Evolutionary conservation across 2,329 filamentous ascomycete genomes (phyloP), one percentile per base, ranked within the genome.

Genomic region (Septoria petroselini): DNA sequence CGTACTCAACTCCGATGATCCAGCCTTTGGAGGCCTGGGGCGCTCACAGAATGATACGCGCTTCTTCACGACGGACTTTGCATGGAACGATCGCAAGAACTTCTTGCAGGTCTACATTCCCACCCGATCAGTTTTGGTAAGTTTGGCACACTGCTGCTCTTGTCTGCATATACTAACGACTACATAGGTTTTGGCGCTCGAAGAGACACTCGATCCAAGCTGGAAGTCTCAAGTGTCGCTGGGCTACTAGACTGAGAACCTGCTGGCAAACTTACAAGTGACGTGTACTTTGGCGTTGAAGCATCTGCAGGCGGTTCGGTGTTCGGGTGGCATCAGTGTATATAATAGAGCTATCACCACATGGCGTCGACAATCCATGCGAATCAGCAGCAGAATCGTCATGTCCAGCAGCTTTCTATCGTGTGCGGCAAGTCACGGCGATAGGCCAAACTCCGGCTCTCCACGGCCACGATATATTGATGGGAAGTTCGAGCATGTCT

Each of bases 61-160:
- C 27, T 97, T 93, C 76, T 96, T 95, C 69, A 97, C 93, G 0
- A 94, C 89, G 4, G 82, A 89, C 11, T 81, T 96, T 73, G 79
- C 81, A 55, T 97, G 93, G 93, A 97, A 97, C 66, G 81, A 81
- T 11, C 77, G 93, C 55, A 85, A 81, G 74, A 97, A 97, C 71
- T 96, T 88, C 74, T 82, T 88, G 40, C 93, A 97, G 68, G 80
- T 96, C 45, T 98, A 98, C 68, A 81, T 95, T 53, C 91, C 91
- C 12, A 82, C 82, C 44, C 78, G 91, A 62, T 90, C 86, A 54
- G 91, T 89, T 15, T 74, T 96, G 68, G 91, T 95, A 69, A 73
- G 78, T 74, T 44, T 34, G 3, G 9, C 9, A 35, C 15, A 7
- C 4, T 27, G 27, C 3, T 23, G 19, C 19, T 8, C 5, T 7